Evolutionary conservation across 257 asterid genomes (phyloP), one percentile per base, ranked within the genome.

Genomic region (Echites panduratus): DNA sequence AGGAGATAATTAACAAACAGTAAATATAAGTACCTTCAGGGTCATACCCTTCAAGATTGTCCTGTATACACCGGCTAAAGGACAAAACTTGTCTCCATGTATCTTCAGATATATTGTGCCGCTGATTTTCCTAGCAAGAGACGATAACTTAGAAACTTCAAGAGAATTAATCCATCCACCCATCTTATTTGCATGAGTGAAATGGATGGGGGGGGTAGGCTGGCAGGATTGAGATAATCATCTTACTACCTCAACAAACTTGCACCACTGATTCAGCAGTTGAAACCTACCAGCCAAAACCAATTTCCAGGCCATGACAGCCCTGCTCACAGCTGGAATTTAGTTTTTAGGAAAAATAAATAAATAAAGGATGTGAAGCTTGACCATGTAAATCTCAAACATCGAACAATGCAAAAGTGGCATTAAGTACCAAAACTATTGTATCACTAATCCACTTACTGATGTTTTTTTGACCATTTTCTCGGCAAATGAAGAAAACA

Each of bases 51-150:
- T 91, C 95, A 27, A 94, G 97, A 82, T 86, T 89, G 83, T 91
- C 97, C 79, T 87, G 96, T 79, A 95, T 98, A 81, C 96, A 84
- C 29, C 89, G 89, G 80, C 99, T 90, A 83, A 92, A 95, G 78
- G 96, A 88, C 80, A 89, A 87, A 80, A 95, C 92, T 86, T 90
- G 98, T 73, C 90, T 79, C 99, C 99, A 92, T 2, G 97, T 95
- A 80, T 95, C 99, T 86, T 89, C 97, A 2, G 97, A 92, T 72
- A 95, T 95, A 84, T 95, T 95, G 78, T 90, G 87, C 29, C 96
- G 89, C 81, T 95, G 99, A 68, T 86, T 87, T 84, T 84, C 74
- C 98, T 95, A 83, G 66, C 32, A 62, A 70, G 5, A 10, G 40
- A 41, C 2, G n/a, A 19, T 65, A 49, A 29, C 7, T 12, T 16